Base-by-base conservation (phyloP, 192 early-diverging fungal species). In the Piromyces sp. region DNA sequence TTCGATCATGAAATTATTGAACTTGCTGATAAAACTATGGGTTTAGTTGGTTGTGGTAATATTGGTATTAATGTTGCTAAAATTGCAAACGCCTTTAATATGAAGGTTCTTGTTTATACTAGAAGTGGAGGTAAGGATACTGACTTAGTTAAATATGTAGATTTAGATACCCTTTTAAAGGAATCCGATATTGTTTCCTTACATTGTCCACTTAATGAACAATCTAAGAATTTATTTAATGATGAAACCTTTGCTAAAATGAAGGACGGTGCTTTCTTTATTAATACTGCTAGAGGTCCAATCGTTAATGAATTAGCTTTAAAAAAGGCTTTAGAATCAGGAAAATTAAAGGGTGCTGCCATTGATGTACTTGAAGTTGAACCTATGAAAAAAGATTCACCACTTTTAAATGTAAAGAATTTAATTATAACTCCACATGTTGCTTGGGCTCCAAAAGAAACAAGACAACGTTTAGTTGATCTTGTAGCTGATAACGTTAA, bases 301-400 rank as follows among this genome's bases (percentile, higher is more conserved):
- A 83, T 87, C 0, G 83, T 89, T 13, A 81, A 89, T 79, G 85
- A 88, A 51, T 83, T 85, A 28, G 86, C 87, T 5, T 78, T 89
- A 13, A 83, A 84, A 19, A 33, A 83, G 26, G 86, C 84, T 19
- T 78, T 89, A 3, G 81, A 87, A 29, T 82, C 82, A 12, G 87
- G 88, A 15, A 83, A 87, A 30, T 37, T 89, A 17, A 84, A 81
- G 0, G 88, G 87, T 19, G 88, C 88, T 1, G 88, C 87, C 3
- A 40, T 89, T 29, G 88, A 89, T 83, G 88, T 89, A 36, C 88
- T 88, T 86, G 88, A 89, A 68, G 33, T 85, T 13, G 88, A 89
- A 51, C 88, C 88, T 22, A 83, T 86, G 79, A 51, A 51, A 22
- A 51, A 51, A 14, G 42, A 51, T 51, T 51, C 42, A 22, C 42